phyloP scores from a whole-genome alignment of 768 basidiomycete species.

The Russula brevipes region DNA sequence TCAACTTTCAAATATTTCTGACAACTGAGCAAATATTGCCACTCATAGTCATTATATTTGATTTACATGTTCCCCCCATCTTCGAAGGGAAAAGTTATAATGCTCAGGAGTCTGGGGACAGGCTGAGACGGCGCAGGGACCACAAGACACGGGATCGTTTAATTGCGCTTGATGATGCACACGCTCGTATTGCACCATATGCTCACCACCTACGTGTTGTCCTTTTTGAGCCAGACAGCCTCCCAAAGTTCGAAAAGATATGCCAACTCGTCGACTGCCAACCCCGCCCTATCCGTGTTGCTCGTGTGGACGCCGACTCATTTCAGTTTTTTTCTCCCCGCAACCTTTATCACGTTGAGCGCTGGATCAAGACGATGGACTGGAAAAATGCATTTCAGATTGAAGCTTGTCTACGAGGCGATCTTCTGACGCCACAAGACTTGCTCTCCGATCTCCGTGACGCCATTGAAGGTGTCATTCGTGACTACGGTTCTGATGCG shows the following conservation, averaged over 20 bases:
- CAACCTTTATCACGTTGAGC: background rate
- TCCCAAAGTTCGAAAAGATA: constrained; percentile 49
- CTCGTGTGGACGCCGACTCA: constrained; percentile 43
- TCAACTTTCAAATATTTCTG: background rate
- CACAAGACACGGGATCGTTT: constrained; percentile 52
- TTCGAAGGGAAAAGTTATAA: constrained; percentile 58
- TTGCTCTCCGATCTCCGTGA: constrained; percentile 42
- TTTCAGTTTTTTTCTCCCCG: background rate
- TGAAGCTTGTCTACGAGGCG: constrained; percentile 61
- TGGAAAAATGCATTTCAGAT: constrained; percentile 76
- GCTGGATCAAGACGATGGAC: constrained; percentile 41
- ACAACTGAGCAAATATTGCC: background rate
- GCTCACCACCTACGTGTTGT: constrained; percentile 67
- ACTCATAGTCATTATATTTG: constrained; percentile 19
- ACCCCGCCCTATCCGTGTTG: constrained; percentile 27
- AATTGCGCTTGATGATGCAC: constrained; percentile 51
- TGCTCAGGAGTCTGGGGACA: background rate
- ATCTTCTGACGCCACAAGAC: constrained; percentile 55
- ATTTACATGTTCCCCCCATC: constrained; percentile 45
- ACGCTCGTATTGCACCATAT: constrained; percentile 58
- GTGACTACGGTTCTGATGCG: constrained; percentile 31
- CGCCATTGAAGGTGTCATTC: constrained; percentile 40
- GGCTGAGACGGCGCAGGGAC: constrained; percentile 32
- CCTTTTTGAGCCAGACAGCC: constrained; percentile 30
- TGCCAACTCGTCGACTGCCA: constrained; percentile 47